Evolutionary conservation across 495 filamentous ascomycete species (phyloP), one percentile per base, ranked within the genome.

Genomic region (Xylaria palmicola): DNA sequence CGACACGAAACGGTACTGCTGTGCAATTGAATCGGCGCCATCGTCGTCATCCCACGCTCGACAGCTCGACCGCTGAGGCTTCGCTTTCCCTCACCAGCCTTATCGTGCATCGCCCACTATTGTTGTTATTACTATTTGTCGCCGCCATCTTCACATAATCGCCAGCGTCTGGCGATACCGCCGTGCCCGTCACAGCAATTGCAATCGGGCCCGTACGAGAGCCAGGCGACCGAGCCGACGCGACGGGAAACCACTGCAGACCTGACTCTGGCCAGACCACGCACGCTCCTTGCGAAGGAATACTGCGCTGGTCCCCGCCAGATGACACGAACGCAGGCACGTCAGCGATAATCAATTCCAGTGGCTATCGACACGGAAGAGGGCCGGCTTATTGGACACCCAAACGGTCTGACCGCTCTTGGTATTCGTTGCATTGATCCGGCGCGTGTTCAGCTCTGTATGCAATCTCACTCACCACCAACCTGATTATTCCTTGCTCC

Each of bases 331-430:
- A 47, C 49, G 26, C 47, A n/a, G 47, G 47, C 37, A 32, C 26
- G 1, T 24, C 2, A 43, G 37, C 57, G 37, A 52, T 34, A 17
- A 24, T 29, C 12, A 24, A 19, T 43, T 19, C 17, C 36, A 6
- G 58, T 43, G 40, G 37, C 39, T 22, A 17, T 47, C 47, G 40
- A 45, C 59, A n/a, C 26, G 19, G 10, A 20, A 39, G 20, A 40
- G 19, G 10, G 59, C 55, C 48, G 62, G 61, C 60, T 65, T 32
- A 69, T 72, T 72, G 64, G 66, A 72, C 63, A 53, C 64, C 48
- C 60, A 69, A 64, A 67, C 66, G 59, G 66, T 65, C 64, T 59
- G 62, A 65, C 62, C 61, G 61, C 67, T 53, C 64, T 64, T 50
- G 54, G 58, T 55, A 61, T 62, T 66, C 62, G 44, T 60, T 49